Evolutionary conservation across 768 basidiomycete genomes (phyloP).

Genomic region (Suillus paluster): DNA sequence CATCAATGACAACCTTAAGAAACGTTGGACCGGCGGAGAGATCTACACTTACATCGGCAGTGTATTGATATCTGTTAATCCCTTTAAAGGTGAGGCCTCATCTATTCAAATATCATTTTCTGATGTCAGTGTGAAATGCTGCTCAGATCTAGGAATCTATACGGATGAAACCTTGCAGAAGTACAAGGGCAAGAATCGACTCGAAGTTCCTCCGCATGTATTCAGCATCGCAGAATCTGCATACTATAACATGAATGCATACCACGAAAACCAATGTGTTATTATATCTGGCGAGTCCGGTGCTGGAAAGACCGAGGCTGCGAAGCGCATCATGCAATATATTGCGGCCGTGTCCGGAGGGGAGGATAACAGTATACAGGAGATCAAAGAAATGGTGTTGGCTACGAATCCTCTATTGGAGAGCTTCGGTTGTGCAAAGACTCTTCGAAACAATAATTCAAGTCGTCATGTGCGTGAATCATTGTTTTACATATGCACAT

Average conservation of each 20-base stretch:
- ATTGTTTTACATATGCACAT: background rate
- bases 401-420: conserved; percentile 97
- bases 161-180: conserved; percentile 83
- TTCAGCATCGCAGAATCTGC: conserved; percentile 96
- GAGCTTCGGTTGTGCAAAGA: conserved; percentile 99
- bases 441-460: conserved; percentile 97
- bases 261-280: conserved; percentile 99
- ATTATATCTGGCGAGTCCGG: conserved; percentile 99
- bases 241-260: conserved; percentile 99
- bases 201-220: conserved; percentile 98
- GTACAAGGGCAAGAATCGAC: conserved; percentile 96
- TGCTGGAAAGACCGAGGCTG: conserved; percentile 98
- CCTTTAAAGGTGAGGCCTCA: conserved; percentile 75
- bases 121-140: conserved; percentile 14
- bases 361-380: conserved; percentile 88
- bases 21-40: conserved; percentile 92
- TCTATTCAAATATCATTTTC: background rate
- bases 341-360: conserved; percentile 96
- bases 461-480: conserved; percentile 85
- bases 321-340: conserved; percentile 99
- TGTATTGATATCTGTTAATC: conserved; percentile 99
- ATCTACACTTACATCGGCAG: conserved; percentile 99
- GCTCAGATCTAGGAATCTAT: conserved; percentile 93
- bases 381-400: conserved; percentile 99
- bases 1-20: conserved; percentile 97